phyloP scores from a whole-genome alignment of 345 rosid species.

The Heritiera fomes region DNA sequence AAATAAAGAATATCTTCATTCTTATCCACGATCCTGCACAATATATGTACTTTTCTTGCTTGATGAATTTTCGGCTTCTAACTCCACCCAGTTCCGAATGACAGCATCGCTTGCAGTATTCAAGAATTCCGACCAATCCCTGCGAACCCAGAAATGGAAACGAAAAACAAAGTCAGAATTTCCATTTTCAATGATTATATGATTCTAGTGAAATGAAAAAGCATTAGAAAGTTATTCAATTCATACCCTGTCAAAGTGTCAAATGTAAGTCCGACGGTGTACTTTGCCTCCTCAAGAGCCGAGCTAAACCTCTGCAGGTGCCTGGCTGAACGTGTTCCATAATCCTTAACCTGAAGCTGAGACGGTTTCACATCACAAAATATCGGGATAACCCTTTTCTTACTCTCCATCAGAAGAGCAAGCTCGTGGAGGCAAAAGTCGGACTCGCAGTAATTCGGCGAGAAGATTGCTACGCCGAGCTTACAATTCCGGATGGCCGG shows the following conservation, averaged over 20 bases:
- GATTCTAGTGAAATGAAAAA: background rate
- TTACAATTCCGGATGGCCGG: constrained; percentile 51
- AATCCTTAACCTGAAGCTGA: constrained; percentile 51
- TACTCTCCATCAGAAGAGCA: constrained; percentile 60
- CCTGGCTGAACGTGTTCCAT: constrained; percentile 31
- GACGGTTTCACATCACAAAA: constrained; percentile 87
- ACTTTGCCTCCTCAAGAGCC: constrained; percentile 72
- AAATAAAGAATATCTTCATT: background rate
- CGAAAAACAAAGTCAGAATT: background rate
- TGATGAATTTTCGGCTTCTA: constrained; percentile 38
- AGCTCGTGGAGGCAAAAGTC: constrained; percentile 83
- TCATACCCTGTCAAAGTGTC: constrained; percentile 65
- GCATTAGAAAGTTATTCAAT: background rate
- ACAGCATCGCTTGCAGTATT: constrained; percentile 64
- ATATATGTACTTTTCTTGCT: constrained; percentile 20
- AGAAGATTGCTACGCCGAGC: constrained; percentile 72
- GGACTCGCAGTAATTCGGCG: constrained; percentile 77
- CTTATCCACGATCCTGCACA: constrained; percentile 16
- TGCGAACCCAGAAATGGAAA: constrained; percentile 10
- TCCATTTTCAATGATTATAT: background rate
- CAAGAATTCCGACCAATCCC: constrained; percentile 88
- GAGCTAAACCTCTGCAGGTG: constrained; percentile 44
- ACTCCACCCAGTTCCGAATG: constrained; percentile 53
- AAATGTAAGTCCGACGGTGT: constrained; percentile 84
- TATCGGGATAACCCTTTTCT: constrained; percentile 69